A percentile compares a stretch with the other conserved stretches of the same genome.
Evolutionary conservation across 768 basidiomycete species (phyloP).

Genomic region (Chalciporus piperatus): DNA sequence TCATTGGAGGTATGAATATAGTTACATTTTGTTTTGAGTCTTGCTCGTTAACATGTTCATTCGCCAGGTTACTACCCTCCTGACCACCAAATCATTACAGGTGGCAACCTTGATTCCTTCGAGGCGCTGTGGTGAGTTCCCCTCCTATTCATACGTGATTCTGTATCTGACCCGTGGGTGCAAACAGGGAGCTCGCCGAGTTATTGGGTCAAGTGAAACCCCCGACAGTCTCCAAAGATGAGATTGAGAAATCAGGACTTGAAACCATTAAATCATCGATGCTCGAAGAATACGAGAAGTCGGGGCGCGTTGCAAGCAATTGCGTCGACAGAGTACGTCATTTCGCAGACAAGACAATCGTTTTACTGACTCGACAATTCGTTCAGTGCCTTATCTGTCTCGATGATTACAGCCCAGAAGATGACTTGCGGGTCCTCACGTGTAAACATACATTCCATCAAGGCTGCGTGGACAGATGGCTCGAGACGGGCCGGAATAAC

Average conservation of each 20-base stretch:
- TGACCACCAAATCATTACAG: slow-evolving; percentile 85
- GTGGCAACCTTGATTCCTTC: slow-evolving; percentile 72
- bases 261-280: slow-evolving; percentile 60
- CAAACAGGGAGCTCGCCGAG: slow-evolving; percentile 72
- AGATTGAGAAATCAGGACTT: slow-evolving; percentile 82
- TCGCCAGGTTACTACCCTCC: slow-evolving; percentile 84
- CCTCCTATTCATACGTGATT: not conserved
- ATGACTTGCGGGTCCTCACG: slow-evolving; percentile 74
- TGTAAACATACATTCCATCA: slow-evolving; percentile 93
- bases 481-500: slow-evolving; percentile 81
- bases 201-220: slow-evolving; percentile 80
- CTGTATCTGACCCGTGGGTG: not conserved
- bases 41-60: slow-evolving; percentile 4
- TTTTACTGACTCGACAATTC: not conserved
- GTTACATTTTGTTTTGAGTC: not conserved
- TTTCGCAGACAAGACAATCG: not conserved
- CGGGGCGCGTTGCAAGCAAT: slow-evolving; percentile 68
- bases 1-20: slow-evolving; percentile 65
- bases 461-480: slow-evolving; percentile 85
- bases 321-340: slow-evolving; percentile 72
- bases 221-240: slow-evolving; percentile 76
- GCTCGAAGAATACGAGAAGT: slow-evolving; percentile 53
- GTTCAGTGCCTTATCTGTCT: slow-evolving; percentile 79
- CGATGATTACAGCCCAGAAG: slow-evolving; percentile 77
- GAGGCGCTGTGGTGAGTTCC: slow-evolving; percentile 67